Evolutionary conservation across 2,329 filamentous ascomycete species (phyloP), one percentile per base, ranked within the genome.

Genomic region (Microdochium trichocladiopsis): DNA sequence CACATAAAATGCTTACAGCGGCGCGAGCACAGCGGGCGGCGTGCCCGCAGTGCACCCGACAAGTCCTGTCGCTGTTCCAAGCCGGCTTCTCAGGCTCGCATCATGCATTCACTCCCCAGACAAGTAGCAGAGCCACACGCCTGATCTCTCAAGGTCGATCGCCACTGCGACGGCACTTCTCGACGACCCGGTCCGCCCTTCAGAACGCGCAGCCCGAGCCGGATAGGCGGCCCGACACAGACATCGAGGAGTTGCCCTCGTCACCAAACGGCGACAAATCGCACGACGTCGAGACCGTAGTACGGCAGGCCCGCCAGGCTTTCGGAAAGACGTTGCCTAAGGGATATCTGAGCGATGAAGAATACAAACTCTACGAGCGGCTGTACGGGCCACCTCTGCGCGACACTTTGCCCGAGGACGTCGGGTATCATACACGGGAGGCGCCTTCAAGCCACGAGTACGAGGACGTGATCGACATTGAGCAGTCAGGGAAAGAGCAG

Each of bases 261-360:
- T 45, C 2, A 41, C 56, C 21, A 53, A 54, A 51, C 2, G 25
- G 2, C 8, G 49, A 56, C 3, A 53, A 49, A 6, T 18, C 48
- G 14, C 49, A 45, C 11, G 61, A 62, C 8, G 54, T 61, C 14
- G 58, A 64, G 54, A 58, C 52, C 11, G 71, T 86, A 8, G 90
- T 90, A 28, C 82, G 87, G 52, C 76, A 83, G 58, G 86, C 89
- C 33, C 83, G 87, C 60, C 85, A 89, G 57, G 77, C 82, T 9
- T 95, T 90, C 66, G 86, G 90, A 55, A 85, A 94, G 61, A 84
- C 79, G 0, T 69, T 96, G 23, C 92, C 92, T 0, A 80, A 83
- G 28, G 84, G 79, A 31, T 82, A 89, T 60, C 68, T 96, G 50
- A 83, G 76, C 31, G 75, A 78, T 1, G 80, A 87, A 51, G 91